Conservation (phyloP, 768 basidiomycete genomes). For the Gautieria morchelliformis region DNA sequence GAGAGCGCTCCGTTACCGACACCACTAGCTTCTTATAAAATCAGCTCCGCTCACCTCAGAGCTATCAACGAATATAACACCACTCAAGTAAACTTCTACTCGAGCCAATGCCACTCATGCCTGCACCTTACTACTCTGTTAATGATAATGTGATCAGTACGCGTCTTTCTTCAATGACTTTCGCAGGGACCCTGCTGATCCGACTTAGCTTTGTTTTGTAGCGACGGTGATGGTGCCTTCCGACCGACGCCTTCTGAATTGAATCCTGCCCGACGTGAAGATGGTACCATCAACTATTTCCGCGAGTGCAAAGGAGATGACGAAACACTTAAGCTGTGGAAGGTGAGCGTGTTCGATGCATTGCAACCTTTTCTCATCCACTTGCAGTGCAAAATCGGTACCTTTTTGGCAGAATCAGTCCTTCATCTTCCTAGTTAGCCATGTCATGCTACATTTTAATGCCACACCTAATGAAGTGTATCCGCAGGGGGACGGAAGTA, state of each 20-base stretch:
- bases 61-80: too few species aligned
- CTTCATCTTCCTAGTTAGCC: neutral
- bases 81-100: too few species aligned
- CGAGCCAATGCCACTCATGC: neutral
- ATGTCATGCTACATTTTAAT: neutral
- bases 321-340: neutral
- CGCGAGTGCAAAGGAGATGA: slow-evolving; percentile 1
- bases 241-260: neutral
- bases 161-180: neutral
- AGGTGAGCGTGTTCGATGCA: neutral
- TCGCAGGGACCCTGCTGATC: neutral
- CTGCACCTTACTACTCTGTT: neutral
- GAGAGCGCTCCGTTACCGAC: too few species aligned
- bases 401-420: slow-evolving; percentile 2
- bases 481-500: neutral
- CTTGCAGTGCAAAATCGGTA: neutral
- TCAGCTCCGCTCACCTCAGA: too few species aligned
- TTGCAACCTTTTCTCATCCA: neutral
- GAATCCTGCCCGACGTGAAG: neutral
- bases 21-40: too few species aligned
- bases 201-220: neutral
- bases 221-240: neutral
- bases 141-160: neutral
- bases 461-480: neutral
- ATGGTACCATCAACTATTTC: slow-evolving; percentile 1